A percentile compares a stretch with the other conserved stretches of the same genome.
These are phyloP conservation scores for Sphagnum contortum DNA, from an alignment of 225 moss, liverwort and hornwort species.

Conservation along the genomic window DNA sequence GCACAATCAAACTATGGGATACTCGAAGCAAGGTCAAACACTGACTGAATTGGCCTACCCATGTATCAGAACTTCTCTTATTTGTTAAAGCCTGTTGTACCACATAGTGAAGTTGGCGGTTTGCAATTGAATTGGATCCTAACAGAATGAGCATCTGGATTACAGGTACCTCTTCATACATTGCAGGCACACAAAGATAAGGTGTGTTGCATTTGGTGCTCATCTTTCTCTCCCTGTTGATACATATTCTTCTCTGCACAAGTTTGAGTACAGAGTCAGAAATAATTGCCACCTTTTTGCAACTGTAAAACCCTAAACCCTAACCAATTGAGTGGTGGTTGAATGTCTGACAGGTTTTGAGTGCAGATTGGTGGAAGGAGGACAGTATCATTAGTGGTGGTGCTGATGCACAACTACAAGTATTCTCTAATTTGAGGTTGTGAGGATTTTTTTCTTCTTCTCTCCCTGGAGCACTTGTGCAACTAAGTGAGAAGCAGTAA, in stretches of 20 bases:
- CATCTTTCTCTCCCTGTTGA: neutral
- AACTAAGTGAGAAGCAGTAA: too few species aligned
- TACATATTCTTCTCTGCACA: too few species aligned
- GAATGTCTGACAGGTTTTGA: slow-evolving; percentile 41
- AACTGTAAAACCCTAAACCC: too few species aligned
- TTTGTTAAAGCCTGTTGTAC: too few species aligned
- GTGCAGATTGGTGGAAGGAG: slow-evolving; percentile 91
- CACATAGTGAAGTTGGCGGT: too few species aligned
- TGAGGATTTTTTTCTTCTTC: too few species aligned
- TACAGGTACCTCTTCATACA: slow-evolving; percentile 59
- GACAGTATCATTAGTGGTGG: slow-evolving; percentile 71
- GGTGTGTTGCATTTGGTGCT: slow-evolving; percentile 19
- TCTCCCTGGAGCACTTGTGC: too few species aligned
- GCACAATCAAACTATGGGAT: slow-evolving; percentile 78
- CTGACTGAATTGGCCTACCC: neutral
- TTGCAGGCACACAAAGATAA: slow-evolving; percentile 54
- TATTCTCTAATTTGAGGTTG: slow-evolving; percentile 26
- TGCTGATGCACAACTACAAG: slow-evolving; percentile 54
- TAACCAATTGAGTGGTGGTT: neutral
- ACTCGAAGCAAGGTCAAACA: slow-evolving; percentile 40
- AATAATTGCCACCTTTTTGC: too few species aligned
- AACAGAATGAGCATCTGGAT: neutral
- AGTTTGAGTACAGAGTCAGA: too few species aligned
- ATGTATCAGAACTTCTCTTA: too few species aligned
- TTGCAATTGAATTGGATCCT: too few species aligned